Percentiles rank a stretch among this genome's conserved stretches.
Conservation (phyloP, 225 moss, liverwort and hornwort species). For the Thuidium tamariscinum region DNA sequence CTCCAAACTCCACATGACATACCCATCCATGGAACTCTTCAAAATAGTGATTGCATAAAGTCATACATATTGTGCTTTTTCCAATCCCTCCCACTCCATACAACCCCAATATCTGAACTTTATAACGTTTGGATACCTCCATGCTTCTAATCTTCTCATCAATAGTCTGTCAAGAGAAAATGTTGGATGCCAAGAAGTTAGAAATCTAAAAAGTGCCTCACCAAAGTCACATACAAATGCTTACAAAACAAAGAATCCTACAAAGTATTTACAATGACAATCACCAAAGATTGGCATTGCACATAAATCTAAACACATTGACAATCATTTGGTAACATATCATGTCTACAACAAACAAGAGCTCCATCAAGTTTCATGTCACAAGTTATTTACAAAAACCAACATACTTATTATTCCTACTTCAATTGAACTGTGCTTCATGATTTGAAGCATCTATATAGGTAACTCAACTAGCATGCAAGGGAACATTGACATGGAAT, state of each 20-base stretch:
- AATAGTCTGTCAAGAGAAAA: background rate
- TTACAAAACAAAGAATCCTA: background rate
- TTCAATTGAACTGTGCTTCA: too few species aligned
- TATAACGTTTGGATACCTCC: background rate
- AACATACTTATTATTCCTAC: too few species aligned
- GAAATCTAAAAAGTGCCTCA: background rate
- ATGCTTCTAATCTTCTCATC: background rate
- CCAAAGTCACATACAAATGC: background rate
- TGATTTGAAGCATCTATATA: too few species aligned
- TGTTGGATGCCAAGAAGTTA: background rate
- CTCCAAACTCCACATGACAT: background rate
- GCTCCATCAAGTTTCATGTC: accelerated
- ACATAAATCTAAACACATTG: background rate
- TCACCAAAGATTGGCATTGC: background rate
- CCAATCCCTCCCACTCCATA: background rate
- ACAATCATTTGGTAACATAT: background rate
- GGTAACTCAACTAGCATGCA: background rate
- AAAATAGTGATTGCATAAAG: background rate
- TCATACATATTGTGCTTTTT: background rate
- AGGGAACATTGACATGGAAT: accelerated
- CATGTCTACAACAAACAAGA: background rate
- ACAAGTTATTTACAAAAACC: background rate
- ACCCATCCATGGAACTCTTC: background rate
- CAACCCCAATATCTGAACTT: background rate
- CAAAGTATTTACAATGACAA: background rate